Evolutionary conservation across 352 stramenopile genomes (phyloP), one percentile per base, ranked within the genome.

Genomic region (Globisporangium radiosum): DNA sequence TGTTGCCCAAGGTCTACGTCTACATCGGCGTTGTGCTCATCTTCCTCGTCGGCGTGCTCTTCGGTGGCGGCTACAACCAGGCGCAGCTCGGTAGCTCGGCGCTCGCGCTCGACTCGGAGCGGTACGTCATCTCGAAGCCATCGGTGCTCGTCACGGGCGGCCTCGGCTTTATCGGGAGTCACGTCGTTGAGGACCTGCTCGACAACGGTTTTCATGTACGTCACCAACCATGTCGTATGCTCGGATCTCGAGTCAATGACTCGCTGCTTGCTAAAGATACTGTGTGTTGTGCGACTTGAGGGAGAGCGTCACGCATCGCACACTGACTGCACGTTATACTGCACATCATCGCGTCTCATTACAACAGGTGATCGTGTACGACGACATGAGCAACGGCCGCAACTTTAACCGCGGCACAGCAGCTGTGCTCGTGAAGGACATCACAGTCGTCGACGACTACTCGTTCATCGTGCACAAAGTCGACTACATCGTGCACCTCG

Each of bases 321-420:
- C 43, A 47, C 7, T 44, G 19, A 25, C 56, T 47, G 25, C 36
- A 10, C 17, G 13, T 47, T 11, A 44, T 17, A 33, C 25, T 33
- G 25, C 25, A 2, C 25, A 33, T 3, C 25, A 33, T 3, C 25
- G 25, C 25, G 25, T 33, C 25, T 33, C 25, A 3, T 2, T 33
- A 33, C 25, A 33, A 52, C 47, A 90, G 80, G 84, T 93, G 11
- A 78, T 94, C 14, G 78, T 94, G 48, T 92, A 90, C 61, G 85
- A 94, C 53, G 82, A 94, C 65, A 92, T 92, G 85, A 94, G 85
- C 71, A 94, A 94, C 60, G 85, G 85, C 55, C 85, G 85, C 59
- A 94, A 94, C 62, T 91, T 92, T 45, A 90, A 94, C 66, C 76
- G 78, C 11, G 79, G 70, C 39, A 63, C 72, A n/a, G 77, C 82